A percentile compares a stretch with the other conserved stretches of the same genome.
Conservation (phyloP, 1,139 yeast species). For the Saccharomyces uvarum region DNA sequence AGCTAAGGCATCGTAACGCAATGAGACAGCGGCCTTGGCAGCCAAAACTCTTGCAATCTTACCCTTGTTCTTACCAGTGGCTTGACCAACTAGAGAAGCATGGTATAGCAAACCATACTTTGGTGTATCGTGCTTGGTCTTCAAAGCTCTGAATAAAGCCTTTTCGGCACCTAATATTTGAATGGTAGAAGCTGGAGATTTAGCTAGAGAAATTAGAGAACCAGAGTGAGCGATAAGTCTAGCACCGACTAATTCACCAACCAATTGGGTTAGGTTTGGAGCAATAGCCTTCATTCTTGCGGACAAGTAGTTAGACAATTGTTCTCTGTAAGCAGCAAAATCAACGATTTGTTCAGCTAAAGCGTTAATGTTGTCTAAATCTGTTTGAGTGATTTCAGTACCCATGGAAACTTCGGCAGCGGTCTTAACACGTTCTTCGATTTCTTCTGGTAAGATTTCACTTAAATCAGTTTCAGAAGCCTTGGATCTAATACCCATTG, state of each 20-base stretch:
- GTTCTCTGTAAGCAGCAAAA: constrained; percentile 90
- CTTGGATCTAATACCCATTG: constrained; percentile 91
- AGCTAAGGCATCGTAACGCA: constrained; percentile 92
- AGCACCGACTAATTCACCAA: constrained; percentile 98
- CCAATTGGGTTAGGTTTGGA: constrained; percentile 89
- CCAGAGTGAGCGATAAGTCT: constrained; percentile 97
- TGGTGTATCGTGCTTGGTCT: constrained; percentile 97
- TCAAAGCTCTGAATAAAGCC: constrained; percentile 95
- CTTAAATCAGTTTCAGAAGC: constrained; percentile 87
- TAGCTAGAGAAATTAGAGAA: constrained; percentile 84
- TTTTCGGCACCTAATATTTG: constrained; percentile 99
- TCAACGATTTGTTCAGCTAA: constrained; percentile 93
- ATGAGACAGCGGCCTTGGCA: constrained; percentile 94
- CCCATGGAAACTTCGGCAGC: constrained; percentile 99
- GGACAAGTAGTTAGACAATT: constrained; percentile 76
- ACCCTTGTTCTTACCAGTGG: constrained; percentile 96
- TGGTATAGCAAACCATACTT: constrained; percentile 96
- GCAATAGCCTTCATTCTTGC: constrained; percentile 98
- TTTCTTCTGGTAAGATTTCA: constrained; percentile 85
- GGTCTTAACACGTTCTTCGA: constrained; percentile 72
- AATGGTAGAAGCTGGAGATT: constrained; percentile 97
- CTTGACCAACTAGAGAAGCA: constrained; percentile 95
- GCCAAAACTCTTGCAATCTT: constrained; percentile 98
- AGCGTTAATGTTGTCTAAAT: constrained; percentile 75
- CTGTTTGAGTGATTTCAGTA: constrained; percentile 87